These are phyloP conservation scores for Mimosa pudica DNA, from an alignment of 306 rosid genomes.

Conservation along the genomic window DNA sequence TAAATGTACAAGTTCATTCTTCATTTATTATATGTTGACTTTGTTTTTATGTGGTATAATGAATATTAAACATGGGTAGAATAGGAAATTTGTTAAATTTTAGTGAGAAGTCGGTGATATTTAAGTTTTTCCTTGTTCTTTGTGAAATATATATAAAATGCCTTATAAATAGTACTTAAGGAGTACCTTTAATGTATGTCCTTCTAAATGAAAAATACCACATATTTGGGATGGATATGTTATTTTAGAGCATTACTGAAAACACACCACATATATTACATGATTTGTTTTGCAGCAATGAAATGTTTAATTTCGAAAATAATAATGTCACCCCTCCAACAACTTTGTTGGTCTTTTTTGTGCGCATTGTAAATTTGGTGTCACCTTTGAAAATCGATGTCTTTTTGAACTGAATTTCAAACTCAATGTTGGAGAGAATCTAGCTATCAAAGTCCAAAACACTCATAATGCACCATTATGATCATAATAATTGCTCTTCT, in stretches of 20 bases:
- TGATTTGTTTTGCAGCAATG: background rate
- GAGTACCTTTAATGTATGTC: no score
- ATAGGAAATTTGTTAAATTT: no score
- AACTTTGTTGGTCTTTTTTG: background rate
- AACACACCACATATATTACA: background rate
- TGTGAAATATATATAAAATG: no score
- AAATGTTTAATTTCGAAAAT: background rate
- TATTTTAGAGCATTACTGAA: background rate
- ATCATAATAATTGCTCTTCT: slow-evolving; percentile 16
- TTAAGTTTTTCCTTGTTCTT: no score
- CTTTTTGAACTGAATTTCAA: background rate
- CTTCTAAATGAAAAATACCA: background rate
- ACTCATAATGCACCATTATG: slow-evolving; percentile 14
- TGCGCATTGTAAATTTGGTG: no score
- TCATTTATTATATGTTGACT: no score
- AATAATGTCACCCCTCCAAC: background rate
- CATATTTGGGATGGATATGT: background rate
- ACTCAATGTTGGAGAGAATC: background rate
- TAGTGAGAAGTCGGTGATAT: no score
- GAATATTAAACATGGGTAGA: no score
- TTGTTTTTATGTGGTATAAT: no score
- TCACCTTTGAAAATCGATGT: background rate
- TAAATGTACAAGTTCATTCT: no score
- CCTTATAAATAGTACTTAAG: no score
- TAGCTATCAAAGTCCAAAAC: background rate